Conservation (phyloP, 2,329 filamentous ascomycete genomes). For the Magnaporthiopsis rhizophila region DNA sequence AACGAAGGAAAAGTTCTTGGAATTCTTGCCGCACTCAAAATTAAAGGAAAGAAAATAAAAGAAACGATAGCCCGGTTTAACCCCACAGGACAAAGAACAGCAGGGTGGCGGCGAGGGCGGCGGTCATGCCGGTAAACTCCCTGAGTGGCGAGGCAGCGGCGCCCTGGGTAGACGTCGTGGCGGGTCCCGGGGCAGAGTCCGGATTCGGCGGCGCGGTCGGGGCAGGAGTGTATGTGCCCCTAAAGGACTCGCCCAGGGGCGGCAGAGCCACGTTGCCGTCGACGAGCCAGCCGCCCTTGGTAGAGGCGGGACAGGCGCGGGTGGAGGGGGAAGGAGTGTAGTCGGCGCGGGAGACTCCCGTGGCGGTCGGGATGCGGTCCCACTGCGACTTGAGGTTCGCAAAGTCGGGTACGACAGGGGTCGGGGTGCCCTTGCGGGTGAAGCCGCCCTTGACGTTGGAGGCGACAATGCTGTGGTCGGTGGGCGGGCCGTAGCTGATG, state of each 20-base stretch:
- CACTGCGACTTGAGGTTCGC: conserved; percentile 68
- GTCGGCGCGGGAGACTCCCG: conserved; percentile 55
- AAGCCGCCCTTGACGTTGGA: conserved; percentile 56
- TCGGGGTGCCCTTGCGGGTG: conserved; percentile 64
- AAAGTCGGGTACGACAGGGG: conserved; percentile 68
- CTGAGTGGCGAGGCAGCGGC: conserved; percentile 33
- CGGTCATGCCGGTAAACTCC: conserved; percentile 41
- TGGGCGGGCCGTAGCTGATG: conserved; percentile 62
- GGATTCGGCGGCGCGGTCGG: conserved; percentile 16
- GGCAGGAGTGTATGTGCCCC: conserved; percentile 17
- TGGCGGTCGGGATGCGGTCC: conserved; percentile 58
- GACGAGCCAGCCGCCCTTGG: conserved; percentile 62
- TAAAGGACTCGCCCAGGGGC: conserved; percentile 50
- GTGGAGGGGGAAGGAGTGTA: conserved; percentile 58
- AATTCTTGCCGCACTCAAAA: background rate
- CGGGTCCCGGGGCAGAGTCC: conserved; percentile 13
- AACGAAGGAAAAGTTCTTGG: background rate
- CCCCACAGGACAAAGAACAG: conserved; percentile 29
- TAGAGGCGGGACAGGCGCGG: conserved; percentile 63
- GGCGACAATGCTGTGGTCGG: conserved; percentile 42
- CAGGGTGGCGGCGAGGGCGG: conserved; percentile 42
- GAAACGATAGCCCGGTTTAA: background rate
- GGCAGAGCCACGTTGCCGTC: conserved; percentile 63
- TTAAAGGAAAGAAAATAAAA: conserved; percentile 3
- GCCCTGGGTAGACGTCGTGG: conserved; percentile 27